These are phyloP conservation scores for Metroxylon sagu DNA, from an alignment of 176 grass and related monocot genomes.

Conservation along the genomic window DNA sequence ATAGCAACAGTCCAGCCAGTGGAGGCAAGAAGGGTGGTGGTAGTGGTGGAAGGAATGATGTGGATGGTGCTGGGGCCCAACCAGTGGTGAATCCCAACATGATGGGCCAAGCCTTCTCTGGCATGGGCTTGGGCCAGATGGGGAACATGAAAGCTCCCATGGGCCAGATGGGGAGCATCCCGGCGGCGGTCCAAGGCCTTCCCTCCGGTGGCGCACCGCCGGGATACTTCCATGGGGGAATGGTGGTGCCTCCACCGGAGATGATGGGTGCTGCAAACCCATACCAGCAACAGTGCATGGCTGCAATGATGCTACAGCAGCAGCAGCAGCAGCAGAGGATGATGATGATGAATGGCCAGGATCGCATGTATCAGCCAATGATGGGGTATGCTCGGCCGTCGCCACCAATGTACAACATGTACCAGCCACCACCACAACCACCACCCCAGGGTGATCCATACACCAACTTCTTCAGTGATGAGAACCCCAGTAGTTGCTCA, in stretches of 20 bases:
- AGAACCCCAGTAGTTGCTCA: conserved; percentile 60
- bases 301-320: too few relatives aligned
- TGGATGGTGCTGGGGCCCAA: too few relatives aligned
- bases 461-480: conserved; percentile 61
- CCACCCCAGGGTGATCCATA: conserved; percentile 21
- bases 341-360: too few relatives aligned
- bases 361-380: conserved; percentile 7
- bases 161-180: not conserved
- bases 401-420: conserved; percentile 26
- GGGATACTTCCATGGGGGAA: too few relatives aligned
- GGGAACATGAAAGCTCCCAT: not conserved
- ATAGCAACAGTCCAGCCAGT: too few relatives aligned
- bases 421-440: conserved; percentile 32
- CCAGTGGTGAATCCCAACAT: not conserved
- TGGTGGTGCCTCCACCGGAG: not conserved
- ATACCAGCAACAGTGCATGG: conserved; percentile 1
- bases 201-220: too few relatives aligned
- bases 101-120: not conserved
- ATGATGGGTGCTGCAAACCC: conserved; percentile 9
- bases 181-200: not conserved
- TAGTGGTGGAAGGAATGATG: too few relatives aligned
- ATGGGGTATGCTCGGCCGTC: conserved; percentile 59
- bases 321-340: too few relatives aligned
- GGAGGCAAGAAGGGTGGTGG: too few relatives aligned
- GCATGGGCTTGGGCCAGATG: not conserved